Percentiles rank a stretch among this genome's conserved stretches.
These are phyloP conservation scores for Plasmodium inui DNA, from an alignment of 169 alveolate species.

Conservation along the genomic window DNA sequence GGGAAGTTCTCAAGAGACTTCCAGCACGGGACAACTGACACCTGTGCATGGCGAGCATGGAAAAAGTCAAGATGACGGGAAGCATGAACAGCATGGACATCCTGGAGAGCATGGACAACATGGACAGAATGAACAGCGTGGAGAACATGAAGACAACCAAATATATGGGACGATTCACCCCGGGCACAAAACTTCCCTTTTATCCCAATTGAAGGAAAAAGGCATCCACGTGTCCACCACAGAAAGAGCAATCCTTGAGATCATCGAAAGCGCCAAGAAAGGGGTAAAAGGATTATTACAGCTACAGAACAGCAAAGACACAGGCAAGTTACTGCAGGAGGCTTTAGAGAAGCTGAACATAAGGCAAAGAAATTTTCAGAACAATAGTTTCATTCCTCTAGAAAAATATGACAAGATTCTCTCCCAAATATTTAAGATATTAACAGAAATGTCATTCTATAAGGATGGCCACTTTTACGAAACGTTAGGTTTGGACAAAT, in stretches of 20 bases:
- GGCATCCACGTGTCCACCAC: conserved; percentile 9
- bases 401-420: conserved; percentile 47
- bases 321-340: conserved; percentile 1
- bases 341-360: conserved; percentile 19
- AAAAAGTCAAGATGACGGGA: neutral
- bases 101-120: neutral
- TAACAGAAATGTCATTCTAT: conserved; percentile 51
- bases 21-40: neutral
- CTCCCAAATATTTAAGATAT: conserved; percentile 51
- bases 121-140: neutral
- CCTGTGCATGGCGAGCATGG: neutral
- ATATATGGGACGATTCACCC: neutral
- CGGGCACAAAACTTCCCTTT: neutral
- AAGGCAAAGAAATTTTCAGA: neutral
- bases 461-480: conserved; percentile 24
- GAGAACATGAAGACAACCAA: neutral
- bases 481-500: conserved; percentile 27
- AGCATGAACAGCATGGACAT: neutral
- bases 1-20: neutral
- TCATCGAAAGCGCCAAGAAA: conserved; percentile 19
- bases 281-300: conserved; percentile 29
- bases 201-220: neutral
- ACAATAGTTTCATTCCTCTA: neutral
- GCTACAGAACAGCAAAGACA: neutral
- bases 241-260: conserved; percentile 39